Conservation (phyloP, 805 yeast genomes). For the Starmerella scarabaei region DNA sequence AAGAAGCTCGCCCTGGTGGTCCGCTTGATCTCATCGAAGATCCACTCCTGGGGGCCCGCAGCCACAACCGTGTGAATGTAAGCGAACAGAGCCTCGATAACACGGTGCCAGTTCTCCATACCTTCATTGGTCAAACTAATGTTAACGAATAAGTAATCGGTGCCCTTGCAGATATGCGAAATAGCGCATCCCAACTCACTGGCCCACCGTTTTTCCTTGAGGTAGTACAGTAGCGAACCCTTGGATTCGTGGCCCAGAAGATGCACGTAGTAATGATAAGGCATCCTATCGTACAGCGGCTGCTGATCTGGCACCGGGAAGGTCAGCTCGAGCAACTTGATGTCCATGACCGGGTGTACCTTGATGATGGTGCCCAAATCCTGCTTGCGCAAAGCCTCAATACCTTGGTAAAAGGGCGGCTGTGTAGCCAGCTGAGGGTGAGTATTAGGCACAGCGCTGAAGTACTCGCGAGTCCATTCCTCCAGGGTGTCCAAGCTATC, state of each 20-base stretch:
- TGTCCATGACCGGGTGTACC: conserved; percentile 75
- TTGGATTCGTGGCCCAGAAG: conserved; percentile 85
- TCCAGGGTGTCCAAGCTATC: conserved; percentile 63
- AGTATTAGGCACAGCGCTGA: conserved; percentile 41
- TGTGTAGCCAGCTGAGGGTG: conserved; percentile 29
- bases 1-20: conserved; percentile 59
- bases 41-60: conserved; percentile 61
- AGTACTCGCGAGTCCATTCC: conserved; percentile 53
- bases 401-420: conserved; percentile 30
- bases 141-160: conserved; percentile 52
- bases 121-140: conserved; percentile 71
- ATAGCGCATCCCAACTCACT: conserved; percentile 64
- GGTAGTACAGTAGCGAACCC: conserved; percentile 62
- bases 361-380: conserved; percentile 43
- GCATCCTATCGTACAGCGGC: conserved; percentile 52
- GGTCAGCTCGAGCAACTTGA: conserved; percentile 48
- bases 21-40: conserved; percentile 61
- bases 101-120: conserved; percentile 41
- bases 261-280: conserved; percentile 62
- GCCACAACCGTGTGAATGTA: conserved; percentile 50
- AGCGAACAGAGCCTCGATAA: conserved; percentile 51
- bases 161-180: conserved; percentile 42
- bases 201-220: conserved; percentile 70
- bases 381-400: conserved; percentile 35
- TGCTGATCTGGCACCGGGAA: conserved; percentile 70